Evolutionary conservation across 2,329 filamentous ascomycete genomes (phyloP), one percentile per base, ranked within the genome.

Genomic region (Fusarium bulbicola): DNA sequence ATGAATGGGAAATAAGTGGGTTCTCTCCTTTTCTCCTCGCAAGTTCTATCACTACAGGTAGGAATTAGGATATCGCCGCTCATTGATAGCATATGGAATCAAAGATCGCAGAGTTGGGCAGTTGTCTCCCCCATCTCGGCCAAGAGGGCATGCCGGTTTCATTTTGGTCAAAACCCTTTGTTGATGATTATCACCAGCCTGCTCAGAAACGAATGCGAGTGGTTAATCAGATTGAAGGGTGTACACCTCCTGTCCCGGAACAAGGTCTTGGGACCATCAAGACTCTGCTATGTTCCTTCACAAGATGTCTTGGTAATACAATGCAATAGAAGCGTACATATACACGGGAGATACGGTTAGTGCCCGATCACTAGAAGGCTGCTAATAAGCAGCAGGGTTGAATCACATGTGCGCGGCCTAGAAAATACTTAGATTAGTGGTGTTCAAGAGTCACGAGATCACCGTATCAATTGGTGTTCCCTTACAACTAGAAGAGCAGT

Each of bases 151-250:
- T 10, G 36, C 28, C 12, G 28, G 52, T 36, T 26, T 21, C 34
- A 53, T 28, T n/a, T 21, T 53, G 20, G 34, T 6, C 50, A 28
- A 53, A 37, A 13, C 34, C 20, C 15, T 53, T 46, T 67, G 66
- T 56, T 42, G 34, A 56, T 56, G 63, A 57, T 42, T 52, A 62
- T 63, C 42, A 53, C 58, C 59, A 54, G 40, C 69, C 58, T 57
- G 70, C 66, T 50, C 47, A 59, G 59, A 52, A 39, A 28, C 57
- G n/a, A 50, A 69, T 69, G 62, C 66, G 72, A 66, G 65, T 69
- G 59, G 63, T 28, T 66, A 42, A 42, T 39, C 26, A 57, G 28
- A 53, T 56, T 59, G 54, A 63, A 59, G 56, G 57, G 63, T 24
- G 21, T 66, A 32, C 53, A 68, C 63, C 62, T 54, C 54, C 62